Evolutionary conservation across 2,329 filamentous ascomycete species (phyloP), one percentile per base, ranked within the genome.

Genomic region (Calonectria leucothoes): DNA sequence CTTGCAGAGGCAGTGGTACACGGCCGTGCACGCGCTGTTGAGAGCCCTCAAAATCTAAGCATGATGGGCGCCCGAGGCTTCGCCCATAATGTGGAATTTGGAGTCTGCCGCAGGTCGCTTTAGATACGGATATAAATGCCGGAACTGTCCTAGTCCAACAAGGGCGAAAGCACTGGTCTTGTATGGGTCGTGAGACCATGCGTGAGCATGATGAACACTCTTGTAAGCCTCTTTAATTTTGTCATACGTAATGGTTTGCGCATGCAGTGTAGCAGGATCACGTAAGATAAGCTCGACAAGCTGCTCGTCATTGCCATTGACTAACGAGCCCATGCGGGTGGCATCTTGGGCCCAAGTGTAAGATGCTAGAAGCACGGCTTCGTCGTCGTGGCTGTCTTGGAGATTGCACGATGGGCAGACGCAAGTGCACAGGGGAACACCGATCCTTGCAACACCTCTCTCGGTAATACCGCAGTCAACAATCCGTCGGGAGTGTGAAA

Each of bases 401-500:
- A 78, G 77, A 42, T 79, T 79, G 33, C 83, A 83, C 0, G 82
- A 84, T 0, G 82, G 82, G 49, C 83, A 84, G 1, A 84, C 82
- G 2, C 79, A 82, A 14, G 80, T 78, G 0, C 82, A 77, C 15
- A 84, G 76, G 0, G 82, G 80, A 0, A 84, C 75, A 42, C 83
- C 82, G 6, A 82, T 74, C 3, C 57, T 76, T 1, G 51, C 70
- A 0, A 76, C 17, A 0, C 78, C 78, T 0, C 76, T 77, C 0
- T 73, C 14, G 0, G 25, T 73, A 15, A 80, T 79, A 0, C 27
- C 51, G 3, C 73, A 14, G n/a, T 78, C 57, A n/a, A 48, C 37
- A 20, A 59, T 74, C 78, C 78, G 81, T 82, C 82, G 84, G 1
- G 81, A 74, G 0, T 76, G 74, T 65, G 79, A 78, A 69, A 87